Evolutionary conservation across 805 yeast species (phyloP), one percentile per base, ranked within the genome.

Genomic region (Cyberlindnera misumaiensis): DNA sequence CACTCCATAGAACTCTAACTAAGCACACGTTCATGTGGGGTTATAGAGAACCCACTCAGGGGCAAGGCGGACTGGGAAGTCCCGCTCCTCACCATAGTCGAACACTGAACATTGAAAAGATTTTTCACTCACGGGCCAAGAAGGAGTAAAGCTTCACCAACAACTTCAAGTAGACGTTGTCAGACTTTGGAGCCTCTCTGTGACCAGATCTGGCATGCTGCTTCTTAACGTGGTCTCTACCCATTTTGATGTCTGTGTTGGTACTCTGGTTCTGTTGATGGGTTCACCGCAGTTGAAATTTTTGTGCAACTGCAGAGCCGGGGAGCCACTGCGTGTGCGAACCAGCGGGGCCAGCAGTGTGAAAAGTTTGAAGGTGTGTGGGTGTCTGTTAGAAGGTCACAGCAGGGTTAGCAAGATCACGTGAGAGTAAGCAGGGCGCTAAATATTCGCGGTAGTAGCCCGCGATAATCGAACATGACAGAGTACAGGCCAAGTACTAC

Each of bases 161-260:
- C 68, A 93, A 75, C 75, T 83, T 84, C 76, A 93, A 79, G 96
- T 93, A 93, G 75, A 89, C 96, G 70, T 93, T 93, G 77, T 93
- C 96, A 58, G 97, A 90, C 80, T 87, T 87, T 77, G 98, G 99
- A 73, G 97, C 97, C 68, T 83, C 75, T 77, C 99, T 88, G 87
- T 87, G 95, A 73, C 95, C 82, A 59, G 82, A 74, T 75, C 88
- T 86, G 67, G 77, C 79, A 83, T 93, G 99, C 76, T 87, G 97
- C 75, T 90, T 93, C 70, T 80, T 69, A 73, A 83, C 77, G 78
- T 86, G 95, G 78, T 93, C 97, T 75, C 82, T 86, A 82, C 96
- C 97, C 97, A 89, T 89, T 64, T 72, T 30, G 29, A 11, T 26
- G 14, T 32, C 17, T 26, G 34, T 16, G 11, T 13, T 29, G 20